Percentiles rank a stretch among this genome's conserved stretches.
phyloP scores from a whole-genome alignment of 768 basidiomycete genomes.

The Pisolithus orientalis region DNA sequence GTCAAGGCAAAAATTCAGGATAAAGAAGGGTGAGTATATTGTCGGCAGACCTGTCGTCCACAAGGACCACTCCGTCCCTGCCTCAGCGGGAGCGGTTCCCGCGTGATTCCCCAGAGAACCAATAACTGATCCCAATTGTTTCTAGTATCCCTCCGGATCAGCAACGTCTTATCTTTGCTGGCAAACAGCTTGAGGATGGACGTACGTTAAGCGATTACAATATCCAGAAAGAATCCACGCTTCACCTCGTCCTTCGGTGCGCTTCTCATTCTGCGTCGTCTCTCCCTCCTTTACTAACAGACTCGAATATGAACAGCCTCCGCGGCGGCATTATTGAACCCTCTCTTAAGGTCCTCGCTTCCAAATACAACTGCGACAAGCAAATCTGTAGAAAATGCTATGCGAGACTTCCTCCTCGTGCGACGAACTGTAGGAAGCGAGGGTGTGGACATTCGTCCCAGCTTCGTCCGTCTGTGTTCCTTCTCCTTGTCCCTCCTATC shows the following conservation, averaged over 20 bases:
- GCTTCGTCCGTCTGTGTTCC: constrained; percentile 74
- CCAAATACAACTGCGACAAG: constrained; percentile 99
- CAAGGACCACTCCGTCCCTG: constrained; percentile 42
- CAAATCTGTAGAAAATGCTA: constrained; percentile 99
- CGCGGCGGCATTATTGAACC: constrained; percentile 99
- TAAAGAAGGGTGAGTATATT: constrained; percentile 55
- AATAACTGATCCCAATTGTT: not conserved
- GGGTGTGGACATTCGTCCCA: constrained; percentile 87
- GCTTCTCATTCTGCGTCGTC: constrained; percentile 17
- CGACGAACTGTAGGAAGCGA: constrained; percentile 98
- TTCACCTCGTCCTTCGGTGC: constrained; percentile 93
- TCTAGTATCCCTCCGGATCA: constrained; percentile 87
- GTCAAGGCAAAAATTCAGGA: constrained; percentile 83
- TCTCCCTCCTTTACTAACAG: constrained; percentile 10
- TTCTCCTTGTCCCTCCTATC: not conserved
- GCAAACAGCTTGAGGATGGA: constrained; percentile 98
- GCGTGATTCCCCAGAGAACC: constrained; percentile 30
- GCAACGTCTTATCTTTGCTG: constrained; percentile 93
- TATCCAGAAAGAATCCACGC: constrained; percentile 97
- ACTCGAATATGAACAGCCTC: constrained; percentile 47
- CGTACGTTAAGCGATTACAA: constrained; percentile 96
- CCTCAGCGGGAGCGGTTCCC: too few relatives aligned
- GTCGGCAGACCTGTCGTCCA: not conserved
- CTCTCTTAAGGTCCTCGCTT: constrained; percentile 93
- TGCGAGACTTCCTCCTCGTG: constrained; percentile 97